phyloP scores from a whole-genome alignment of 495 filamentous ascomycete genomes.

The Achaetomiella virescens region DNA sequence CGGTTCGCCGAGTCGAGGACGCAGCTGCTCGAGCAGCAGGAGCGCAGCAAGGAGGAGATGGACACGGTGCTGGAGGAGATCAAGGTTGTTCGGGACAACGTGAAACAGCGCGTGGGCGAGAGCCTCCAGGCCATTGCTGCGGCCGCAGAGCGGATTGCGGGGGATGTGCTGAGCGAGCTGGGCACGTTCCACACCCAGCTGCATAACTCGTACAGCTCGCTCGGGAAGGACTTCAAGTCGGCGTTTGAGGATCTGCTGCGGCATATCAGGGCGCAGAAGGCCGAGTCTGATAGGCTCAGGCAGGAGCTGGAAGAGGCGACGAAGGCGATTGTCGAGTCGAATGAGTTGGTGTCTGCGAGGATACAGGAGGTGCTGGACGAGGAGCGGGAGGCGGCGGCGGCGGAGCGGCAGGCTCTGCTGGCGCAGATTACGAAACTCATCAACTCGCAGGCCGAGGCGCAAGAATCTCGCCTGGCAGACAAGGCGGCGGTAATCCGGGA shows the following conservation, averaged over 20 bases:
- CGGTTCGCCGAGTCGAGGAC: constrained; percentile 60
- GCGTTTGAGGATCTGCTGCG: constrained; percentile 75
- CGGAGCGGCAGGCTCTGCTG: constrained; percentile 67
- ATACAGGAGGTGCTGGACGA: constrained; percentile 69
- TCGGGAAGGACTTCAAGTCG: constrained; percentile 81
- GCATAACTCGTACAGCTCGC: constrained; percentile 75
- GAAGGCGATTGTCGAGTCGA: constrained; percentile 57
- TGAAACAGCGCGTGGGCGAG: constrained; percentile 78
- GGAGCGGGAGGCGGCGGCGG: constrained; percentile 65
- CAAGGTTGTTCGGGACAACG: constrained; percentile 74
- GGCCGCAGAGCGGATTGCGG: constrained; percentile 80
- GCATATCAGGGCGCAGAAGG: constrained; percentile 69
- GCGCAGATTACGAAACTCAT: constrained; percentile 69
- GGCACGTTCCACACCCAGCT: constrained; percentile 75
- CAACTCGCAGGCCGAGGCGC: constrained; percentile 63
- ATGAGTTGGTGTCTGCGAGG: constrained; percentile 54
- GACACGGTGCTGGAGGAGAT: constrained; percentile 88
- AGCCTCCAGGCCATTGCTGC: constrained; percentile 77
- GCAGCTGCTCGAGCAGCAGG: constrained; percentile 61
- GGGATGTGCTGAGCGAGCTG: constrained; percentile 85
- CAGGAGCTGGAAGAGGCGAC: constrained; percentile 63
- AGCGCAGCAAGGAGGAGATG: constrained; percentile 76
- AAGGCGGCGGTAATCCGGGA: constrained; percentile 56
- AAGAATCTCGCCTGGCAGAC: constrained; percentile 62
- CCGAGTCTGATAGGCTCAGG: constrained; percentile 66